These are phyloP conservation scores for Wickerhamomyces sp. DNA, from an alignment of 1,139 yeast species.

Conservation along the genomic window DNA sequence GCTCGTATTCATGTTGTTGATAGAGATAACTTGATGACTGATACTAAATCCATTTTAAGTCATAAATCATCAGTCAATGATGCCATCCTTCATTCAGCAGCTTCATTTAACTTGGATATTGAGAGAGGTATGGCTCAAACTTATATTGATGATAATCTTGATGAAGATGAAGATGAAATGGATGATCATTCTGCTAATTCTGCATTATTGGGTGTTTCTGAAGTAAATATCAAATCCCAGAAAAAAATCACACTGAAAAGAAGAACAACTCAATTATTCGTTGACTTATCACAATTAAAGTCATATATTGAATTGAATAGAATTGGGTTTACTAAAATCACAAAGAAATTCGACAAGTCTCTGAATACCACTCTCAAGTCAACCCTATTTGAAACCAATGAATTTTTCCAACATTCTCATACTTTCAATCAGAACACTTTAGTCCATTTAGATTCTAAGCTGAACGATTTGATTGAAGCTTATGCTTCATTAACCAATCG, in stretches of 20 bases:
- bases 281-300: slow-evolving; percentile 59
- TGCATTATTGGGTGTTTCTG: slow-evolving; percentile 31
- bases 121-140: slow-evolving; percentile 5
- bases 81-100: slow-evolving; percentile 16
- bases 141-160: slow-evolving; percentile 18
- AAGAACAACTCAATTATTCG: slow-evolving; percentile 49
- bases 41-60: slow-evolving; percentile 15
- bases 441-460: slow-evolving; percentile 38
- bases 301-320: slow-evolving; percentile 63
- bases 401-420: slow-evolving; percentile 40
- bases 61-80: slow-evolving; percentile 18
- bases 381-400: slow-evolving; percentile 38
- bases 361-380: slow-evolving; percentile 44
- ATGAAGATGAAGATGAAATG: slow-evolving; percentile 28
- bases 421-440: slow-evolving; percentile 43
- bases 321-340: slow-evolving; percentile 63
- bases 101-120: slow-evolving; percentile 16
- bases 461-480: slow-evolving; percentile 43
- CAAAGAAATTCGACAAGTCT: slow-evolving; percentile 67
- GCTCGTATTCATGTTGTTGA: slow-evolving; percentile 19
- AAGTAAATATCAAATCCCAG: slow-evolving; percentile 31
- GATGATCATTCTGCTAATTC: slow-evolving; percentile 30
- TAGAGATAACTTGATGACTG: slow-evolving; percentile 7
- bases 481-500: slow-evolving; percentile 37
- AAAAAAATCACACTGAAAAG: slow-evolving; percentile 50